Base-by-base conservation (phyloP, 306 rosid species). In the Senna tora region DNA sequence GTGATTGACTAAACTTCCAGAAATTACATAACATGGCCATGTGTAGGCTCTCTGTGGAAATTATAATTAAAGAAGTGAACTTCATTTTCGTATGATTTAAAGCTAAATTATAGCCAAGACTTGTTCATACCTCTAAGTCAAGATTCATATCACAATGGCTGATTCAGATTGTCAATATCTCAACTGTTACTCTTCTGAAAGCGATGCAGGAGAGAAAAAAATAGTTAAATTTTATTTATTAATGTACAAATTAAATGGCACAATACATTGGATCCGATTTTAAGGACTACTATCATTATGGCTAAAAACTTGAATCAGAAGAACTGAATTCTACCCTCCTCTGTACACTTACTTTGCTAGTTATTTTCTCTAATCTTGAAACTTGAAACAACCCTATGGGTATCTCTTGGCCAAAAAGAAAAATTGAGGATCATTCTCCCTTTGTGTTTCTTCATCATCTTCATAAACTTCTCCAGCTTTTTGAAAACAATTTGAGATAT, bases 301-400 rank as follows among this genome's bases (percentile, higher is more conserved):
- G n/a, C n/a, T n/a, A n/a, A n/a, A n/a, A n/a, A n/a, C n/a, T n/a
- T n/a, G n/a, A n/a, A n/a, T n/a, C n/a, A n/a, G n/a, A n/a, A n/a
- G n/a, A n/a, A n/a, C n/a, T n/a, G n/a, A n/a, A n/a, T n/a, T n/a
- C n/a, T n/a, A n/a, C n/a, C n/a, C n/a, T n/a, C 71, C 65, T 73
- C 25, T 83, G 78, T 79, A 79, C 82, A 68, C 42, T 79, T 70
- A 72, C 36, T 25, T 73, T 63, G 21, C 33, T 33, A 22, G 9
- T 69, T 25, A 43, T 63, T 30, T 59, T 10, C 46, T 45, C 45
- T 34, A 60, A 65, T 73, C 36, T 50, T 28, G 46, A 61, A 67
- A 22, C 36, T 50, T 28, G 46, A 61, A 67, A 22, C 8, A 10
- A 67, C 30, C 53, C 38, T 45, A n/a, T 50, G 50, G 56, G 63